A percentile compares a stretch with the other conserved stretches of the same genome.
Conservation (phyloP, 768 basidiomycete genomes). For the Lactarius sanguifluus region DNA sequence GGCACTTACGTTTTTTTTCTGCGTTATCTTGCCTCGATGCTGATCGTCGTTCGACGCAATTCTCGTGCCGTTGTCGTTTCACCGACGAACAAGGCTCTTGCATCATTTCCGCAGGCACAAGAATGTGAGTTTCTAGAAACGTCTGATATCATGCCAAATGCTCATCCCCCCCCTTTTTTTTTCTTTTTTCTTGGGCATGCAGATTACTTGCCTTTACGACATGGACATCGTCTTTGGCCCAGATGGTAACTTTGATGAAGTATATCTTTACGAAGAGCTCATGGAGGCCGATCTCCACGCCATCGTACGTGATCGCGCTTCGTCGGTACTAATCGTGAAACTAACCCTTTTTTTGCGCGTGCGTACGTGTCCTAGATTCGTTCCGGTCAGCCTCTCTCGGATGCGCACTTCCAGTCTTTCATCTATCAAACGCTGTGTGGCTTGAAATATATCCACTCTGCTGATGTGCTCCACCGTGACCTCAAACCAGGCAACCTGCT, state of each 20-base stretch:
- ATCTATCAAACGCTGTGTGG: conserved; percentile 98
- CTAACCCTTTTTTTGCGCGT: conserved; percentile 9
- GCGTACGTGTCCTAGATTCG: conserved; percentile 54
- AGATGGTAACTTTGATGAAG: conserved; percentile 91
- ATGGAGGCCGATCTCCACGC: conserved; percentile 99
- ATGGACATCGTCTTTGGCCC: conserved; percentile 97
- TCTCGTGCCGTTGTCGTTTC: neutral
- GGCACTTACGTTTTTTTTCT: conserved; percentile 26
- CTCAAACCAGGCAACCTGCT: conserved; percentile 93
- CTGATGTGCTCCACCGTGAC: conserved; percentile 96
- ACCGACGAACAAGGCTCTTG: conserved; percentile 56
- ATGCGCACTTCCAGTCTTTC: conserved; percentile 94
- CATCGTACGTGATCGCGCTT: conserved; percentile 58
- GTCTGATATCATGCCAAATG: neutral
- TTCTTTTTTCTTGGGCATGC: neutral
- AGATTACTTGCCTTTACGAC: conserved; percentile 97
- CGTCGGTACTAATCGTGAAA: conserved; percentile 7
- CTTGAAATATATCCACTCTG: conserved; percentile 96
- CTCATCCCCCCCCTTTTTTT: neutral
- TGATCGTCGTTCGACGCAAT: conserved; percentile 12
- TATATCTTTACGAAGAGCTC: conserved; percentile 95
- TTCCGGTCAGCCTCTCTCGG: conserved; percentile 83
- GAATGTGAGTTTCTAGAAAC: conserved; percentile 58
- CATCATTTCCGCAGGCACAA: conserved; percentile 99
- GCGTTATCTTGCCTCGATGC: neutral